A percentile compares a stretch with the other conserved stretches of the same genome.
Evolutionary conservation across 306 rosid species (phyloP).

Genomic region (Hippophae gyantsensis): DNA sequence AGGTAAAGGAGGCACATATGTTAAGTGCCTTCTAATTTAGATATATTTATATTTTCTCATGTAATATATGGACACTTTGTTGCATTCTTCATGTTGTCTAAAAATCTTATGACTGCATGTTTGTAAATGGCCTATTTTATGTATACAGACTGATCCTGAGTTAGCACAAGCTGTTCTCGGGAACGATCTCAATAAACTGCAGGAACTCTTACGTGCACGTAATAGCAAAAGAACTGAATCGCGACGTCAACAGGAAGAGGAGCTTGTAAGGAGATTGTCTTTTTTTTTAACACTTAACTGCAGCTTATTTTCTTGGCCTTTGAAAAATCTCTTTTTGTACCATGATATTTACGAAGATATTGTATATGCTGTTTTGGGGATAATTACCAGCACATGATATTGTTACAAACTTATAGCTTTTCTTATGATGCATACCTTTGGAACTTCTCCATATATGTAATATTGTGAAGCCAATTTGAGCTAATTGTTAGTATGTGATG

Average conservation of each 20-base stretch:
- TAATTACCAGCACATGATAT: too few species aligned
- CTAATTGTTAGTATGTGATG: conserved; percentile 11
- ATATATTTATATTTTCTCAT: too few species aligned
- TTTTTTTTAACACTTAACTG: conserved; percentile 4
- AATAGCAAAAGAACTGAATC: conserved; percentile 45
- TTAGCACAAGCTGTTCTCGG: conserved; percentile 81
- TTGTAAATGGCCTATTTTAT: background rate
- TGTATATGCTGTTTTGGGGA: background rate
- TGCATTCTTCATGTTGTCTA: too few species aligned
- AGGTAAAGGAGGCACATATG: conserved; percentile 36
- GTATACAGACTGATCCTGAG: conserved; percentile 73
- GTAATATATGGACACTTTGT: too few species aligned
- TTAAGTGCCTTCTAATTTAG: background rate
- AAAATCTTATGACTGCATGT: too few species aligned
- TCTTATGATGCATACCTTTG: too few species aligned
- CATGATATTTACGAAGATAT: background rate
- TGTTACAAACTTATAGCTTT: too few species aligned
- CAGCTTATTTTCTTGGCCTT: conserved; percentile 2
- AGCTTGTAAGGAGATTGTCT: conserved; percentile 48
- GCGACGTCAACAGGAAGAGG: conserved; percentile 69
- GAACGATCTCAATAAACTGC: conserved; percentile 63
- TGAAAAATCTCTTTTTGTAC: background rate
- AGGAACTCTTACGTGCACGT: conserved; percentile 58
- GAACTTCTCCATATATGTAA: too few species aligned
- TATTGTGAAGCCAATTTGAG: too few species aligned